Conservation (phyloP, 1,284 basidiomycete genomes). For the Gastroboletus turbinatus region DNA sequence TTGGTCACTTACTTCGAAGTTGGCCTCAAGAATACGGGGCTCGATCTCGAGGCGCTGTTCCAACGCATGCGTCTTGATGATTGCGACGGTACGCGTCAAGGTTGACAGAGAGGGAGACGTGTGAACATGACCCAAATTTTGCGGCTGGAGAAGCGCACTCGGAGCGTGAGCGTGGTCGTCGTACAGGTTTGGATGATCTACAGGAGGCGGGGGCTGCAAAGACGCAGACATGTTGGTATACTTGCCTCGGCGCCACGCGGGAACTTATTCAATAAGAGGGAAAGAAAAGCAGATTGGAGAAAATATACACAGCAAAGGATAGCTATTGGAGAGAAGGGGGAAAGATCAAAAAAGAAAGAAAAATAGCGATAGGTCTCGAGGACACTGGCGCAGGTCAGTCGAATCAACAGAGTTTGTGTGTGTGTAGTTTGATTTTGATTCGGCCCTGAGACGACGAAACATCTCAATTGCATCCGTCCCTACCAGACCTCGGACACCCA, state of each 20-base stretch:
- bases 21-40: conserved; percentile 68
- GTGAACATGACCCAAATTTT: conserved; percentile 4
- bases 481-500: conserved; percentile 32
- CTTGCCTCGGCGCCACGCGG: conserved; percentile 10
- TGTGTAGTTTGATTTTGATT: conserved; percentile 20
- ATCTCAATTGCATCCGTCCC: conserved; percentile 18
- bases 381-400: conserved; percentile 2
- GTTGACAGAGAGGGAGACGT: conserved; percentile 12
- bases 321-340: conserved; percentile 8
- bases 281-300: conserved; percentile 1
- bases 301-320: conserved; percentile 28
- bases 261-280: neutral
- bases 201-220: conserved; percentile 15
- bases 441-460: conserved; percentile 8
- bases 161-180: conserved; percentile 7
- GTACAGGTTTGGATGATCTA: conserved; percentile 19
- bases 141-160: conserved; percentile 2
- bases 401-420: conserved; percentile 19
- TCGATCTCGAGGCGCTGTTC: conserved; percentile 73
- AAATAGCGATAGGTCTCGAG: conserved; percentile 9
- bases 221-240: conserved; percentile 24
- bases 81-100: conserved; percentile 68
- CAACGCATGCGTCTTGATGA: conserved; percentile 76
- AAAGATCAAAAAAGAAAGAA: conserved; percentile 12
- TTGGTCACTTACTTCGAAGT: conserved; percentile 62